Evolutionary conservation across 164 flowering plant genomes (phyloP).

Genomic region (Dillenia turbinata): DNA sequence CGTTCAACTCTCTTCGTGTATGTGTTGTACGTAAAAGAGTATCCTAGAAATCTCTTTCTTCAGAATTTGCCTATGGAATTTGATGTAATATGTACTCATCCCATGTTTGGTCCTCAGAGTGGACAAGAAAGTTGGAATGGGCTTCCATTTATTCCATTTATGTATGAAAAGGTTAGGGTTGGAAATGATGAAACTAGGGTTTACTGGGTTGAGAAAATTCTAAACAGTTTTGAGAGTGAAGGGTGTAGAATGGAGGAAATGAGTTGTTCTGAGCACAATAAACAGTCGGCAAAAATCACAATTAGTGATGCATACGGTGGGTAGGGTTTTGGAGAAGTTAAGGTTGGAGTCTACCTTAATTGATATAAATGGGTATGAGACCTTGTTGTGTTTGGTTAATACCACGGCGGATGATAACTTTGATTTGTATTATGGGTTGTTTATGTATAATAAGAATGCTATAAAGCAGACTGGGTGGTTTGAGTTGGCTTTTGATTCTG

Average conservation of each 20-base stretch:
- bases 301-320: constrained; percentile 59
- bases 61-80: constrained; percentile 34
- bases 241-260: constrained; percentile 67
- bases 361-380: constrained; percentile 57
- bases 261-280: constrained; percentile 57
- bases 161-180: constrained; percentile 54
- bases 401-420: constrained; percentile 58
- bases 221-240: constrained; percentile 40
- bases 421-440: constrained; percentile 63
- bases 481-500: constrained; percentile 44
- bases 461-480: constrained; percentile 48
- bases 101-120: constrained; percentile 65
- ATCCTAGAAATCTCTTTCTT: constrained; percentile 34
- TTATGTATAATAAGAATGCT: constrained; percentile 56
- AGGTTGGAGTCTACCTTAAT: constrained; percentile 41
- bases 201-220: constrained; percentile 29
- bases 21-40: constrained; percentile 57
- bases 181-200: constrained; percentile 36
- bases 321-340: constrained; percentile 51
- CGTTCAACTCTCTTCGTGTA: constrained; percentile 52
- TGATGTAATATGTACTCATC: constrained; percentile 55
- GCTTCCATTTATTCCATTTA: constrained; percentile 32
- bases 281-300: constrained; percentile 52
- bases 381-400: constrained; percentile 48
- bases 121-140: constrained; percentile 39